Conservation (phyloP, 441 rosid genomes). For the Omphalea diandra region DNA sequence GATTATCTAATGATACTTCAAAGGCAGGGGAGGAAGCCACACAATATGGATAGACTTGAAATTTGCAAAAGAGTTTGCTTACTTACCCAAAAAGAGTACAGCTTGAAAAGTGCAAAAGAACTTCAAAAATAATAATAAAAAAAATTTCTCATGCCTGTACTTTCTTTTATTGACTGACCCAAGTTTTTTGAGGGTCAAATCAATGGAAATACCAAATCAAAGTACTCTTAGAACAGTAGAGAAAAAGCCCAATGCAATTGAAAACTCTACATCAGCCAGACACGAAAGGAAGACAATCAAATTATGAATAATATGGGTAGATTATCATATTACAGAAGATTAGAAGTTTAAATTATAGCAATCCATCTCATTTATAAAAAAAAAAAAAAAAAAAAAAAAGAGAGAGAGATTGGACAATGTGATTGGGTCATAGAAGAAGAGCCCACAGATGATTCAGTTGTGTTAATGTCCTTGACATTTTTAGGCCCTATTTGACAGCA, state of each 20-base stretch:
- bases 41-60: conserved; percentile 23
- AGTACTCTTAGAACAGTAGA: not conserved
- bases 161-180: not conserved
- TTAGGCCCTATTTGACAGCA: too few relatives aligned
- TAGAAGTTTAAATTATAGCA: too few relatives aligned
- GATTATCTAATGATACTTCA: not conserved
- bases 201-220: not conserved
- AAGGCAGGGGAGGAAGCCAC: not conserved
- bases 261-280: not conserved
- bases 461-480: too few relatives aligned
- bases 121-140: too few relatives aligned
- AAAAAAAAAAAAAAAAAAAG: too few relatives aligned
- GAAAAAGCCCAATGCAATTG: not conserved
- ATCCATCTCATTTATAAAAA: too few relatives aligned
- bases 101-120: not conserved
- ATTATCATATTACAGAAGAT: too few relatives aligned
- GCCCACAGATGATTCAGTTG: not conserved
- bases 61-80: not conserved
- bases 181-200: not conserved
- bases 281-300: too few relatives aligned
- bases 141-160: too few relatives aligned
- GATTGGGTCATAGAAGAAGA: too few relatives aligned
- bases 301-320: too few relatives aligned
- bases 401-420: not conserved
- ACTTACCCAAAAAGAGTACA: not conserved